These are phyloP conservation scores for Penicilliopsis zonata DNA, from an alignment of 495 filamentous ascomycete species.

Conservation along the genomic window DNA sequence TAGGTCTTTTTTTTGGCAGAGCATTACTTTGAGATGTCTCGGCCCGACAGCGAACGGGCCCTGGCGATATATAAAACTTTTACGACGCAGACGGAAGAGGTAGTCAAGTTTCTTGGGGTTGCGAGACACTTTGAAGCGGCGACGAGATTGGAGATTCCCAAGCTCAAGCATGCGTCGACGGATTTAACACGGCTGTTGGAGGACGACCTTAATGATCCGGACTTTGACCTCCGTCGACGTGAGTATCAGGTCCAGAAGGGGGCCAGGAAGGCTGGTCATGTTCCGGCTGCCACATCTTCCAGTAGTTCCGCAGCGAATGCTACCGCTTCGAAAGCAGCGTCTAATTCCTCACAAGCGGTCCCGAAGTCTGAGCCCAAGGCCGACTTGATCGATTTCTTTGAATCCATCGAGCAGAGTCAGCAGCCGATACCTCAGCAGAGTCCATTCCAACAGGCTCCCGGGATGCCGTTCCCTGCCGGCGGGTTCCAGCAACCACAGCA, in stretches of 20 bases:
- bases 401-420: conserved; percentile 89
- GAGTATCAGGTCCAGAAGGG: conserved; percentile 84
- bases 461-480: conserved; percentile 20
- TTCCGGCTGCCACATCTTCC: conserved; percentile 9
- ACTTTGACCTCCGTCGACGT: conserved; percentile 87
- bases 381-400: conserved; percentile 97
- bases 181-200: conserved; percentile 81
- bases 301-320: conserved; percentile 13
- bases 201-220: conserved; percentile 89
- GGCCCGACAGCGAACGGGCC: conserved; percentile 81
- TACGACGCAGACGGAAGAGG: conserved; percentile 80
- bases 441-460: conserved; percentile 9
- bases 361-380: conserved; percentile 37
- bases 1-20: conserved; percentile 36
- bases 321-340: conserved; percentile 11
- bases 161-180: conserved; percentile 92
- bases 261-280: conserved; percentile 53
- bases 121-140: conserved; percentile 83
- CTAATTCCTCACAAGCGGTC: conserved; percentile 6
- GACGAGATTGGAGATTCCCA: conserved; percentile 88
- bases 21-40: conserved; percentile 98
- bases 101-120: conserved; percentile 79
- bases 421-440: conserved; percentile 44
- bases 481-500: conserved; percentile 32
- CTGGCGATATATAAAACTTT: conserved; percentile 90